phyloP scores from a whole-genome alignment of 129 eudicot genomes.

The Centella asiatica region DNA sequence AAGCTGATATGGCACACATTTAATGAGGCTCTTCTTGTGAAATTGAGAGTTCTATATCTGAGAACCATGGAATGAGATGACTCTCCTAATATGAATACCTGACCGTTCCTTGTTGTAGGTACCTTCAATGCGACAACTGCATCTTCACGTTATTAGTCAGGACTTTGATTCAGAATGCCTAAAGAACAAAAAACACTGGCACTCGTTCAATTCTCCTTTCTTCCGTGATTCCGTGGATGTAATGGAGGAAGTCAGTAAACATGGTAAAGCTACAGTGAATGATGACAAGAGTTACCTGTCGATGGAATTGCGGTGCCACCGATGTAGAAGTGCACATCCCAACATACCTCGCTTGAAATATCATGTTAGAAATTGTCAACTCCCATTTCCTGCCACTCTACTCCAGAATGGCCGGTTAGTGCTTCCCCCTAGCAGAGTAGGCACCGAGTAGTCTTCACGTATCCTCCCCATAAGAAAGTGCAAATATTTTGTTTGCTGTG shows the following conservation, averaged over 20 bases:
- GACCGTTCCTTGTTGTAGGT: constrained; percentile 31
- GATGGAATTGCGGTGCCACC: constrained; percentile 87
- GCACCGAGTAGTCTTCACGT: constrained; percentile 9
- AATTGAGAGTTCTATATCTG: too few species aligned
- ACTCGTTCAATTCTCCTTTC: constrained; percentile 72
- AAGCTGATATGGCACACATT: too few species aligned
- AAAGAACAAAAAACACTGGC: constrained; percentile 96
- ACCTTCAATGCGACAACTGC: constrained; percentile 97
- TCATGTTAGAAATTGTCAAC: constrained; percentile 58
- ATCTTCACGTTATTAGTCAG: constrained; percentile 94
- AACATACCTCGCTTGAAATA: constrained; percentile 81
- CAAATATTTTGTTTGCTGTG: too few species aligned
- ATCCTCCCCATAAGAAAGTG: too few species aligned
- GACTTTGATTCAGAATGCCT: constrained; percentile 76
- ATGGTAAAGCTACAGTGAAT: constrained; percentile 39
- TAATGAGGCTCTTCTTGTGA: too few species aligned
- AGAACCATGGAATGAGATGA: background rate
- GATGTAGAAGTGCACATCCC: constrained; percentile 89
- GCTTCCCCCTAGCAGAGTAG: constrained; percentile 17
- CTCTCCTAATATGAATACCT: background rate
- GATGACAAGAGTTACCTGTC: constrained; percentile 46
- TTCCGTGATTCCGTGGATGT: constrained; percentile 80
- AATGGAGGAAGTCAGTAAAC: constrained; percentile 51
- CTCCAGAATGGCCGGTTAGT: constrained; percentile 54
- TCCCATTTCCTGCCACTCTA: constrained; percentile 52